A percentile compares a stretch with the other conserved stretches of the same genome.
Conservation (phyloP, 345 rosid species). For the Euphorbia lathyris region DNA sequence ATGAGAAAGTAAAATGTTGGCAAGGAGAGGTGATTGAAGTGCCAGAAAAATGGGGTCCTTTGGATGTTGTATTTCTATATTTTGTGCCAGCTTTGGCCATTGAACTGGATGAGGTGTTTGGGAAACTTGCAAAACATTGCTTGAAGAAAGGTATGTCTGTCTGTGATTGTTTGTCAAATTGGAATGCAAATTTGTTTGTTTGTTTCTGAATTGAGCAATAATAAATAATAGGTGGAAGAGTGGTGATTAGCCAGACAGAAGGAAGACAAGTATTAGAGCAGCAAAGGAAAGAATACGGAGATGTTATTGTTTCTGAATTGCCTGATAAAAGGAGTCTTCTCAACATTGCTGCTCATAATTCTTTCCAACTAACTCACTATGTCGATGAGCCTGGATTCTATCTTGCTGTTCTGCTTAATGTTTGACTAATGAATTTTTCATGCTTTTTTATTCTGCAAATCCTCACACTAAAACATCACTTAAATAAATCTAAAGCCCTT, state of each 20-base stretch:
- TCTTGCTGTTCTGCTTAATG: constrained; percentile 69
- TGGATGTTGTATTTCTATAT: constrained; percentile 79
- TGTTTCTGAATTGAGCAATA: no score
- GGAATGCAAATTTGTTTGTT: no score
- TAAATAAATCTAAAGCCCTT: no score
- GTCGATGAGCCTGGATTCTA: constrained; percentile 66
- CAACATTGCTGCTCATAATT: constrained; percentile 48
- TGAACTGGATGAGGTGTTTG: constrained; percentile 55
- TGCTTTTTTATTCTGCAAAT: no score
- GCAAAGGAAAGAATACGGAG: constrained; percentile 58
- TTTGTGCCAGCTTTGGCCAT: constrained; percentile 76
- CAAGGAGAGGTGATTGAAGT: constrained; percentile 80
- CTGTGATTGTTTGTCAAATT: no score
- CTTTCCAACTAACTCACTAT: constrained; percentile 51
- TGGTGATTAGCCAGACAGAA: constrained; percentile 75
- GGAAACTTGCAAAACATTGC: constrained; percentile 49
- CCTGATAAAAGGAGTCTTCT: constrained; percentile 63
- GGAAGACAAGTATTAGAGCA: constrained; percentile 64
- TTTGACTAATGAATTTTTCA: no score
- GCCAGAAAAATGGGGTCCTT: constrained; percentile 83
- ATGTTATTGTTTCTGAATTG: constrained; percentile 62
- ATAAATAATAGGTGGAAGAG: constrained; percentile 81
- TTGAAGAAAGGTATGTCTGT: constrained; percentile 73
- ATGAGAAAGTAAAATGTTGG: constrained; percentile 89
- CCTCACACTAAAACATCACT: no score